Evolutionary conservation across 352 stramenopile species (phyloP), one percentile per base, ranked within the genome.

Genomic region (Poterioochromonas sp.): DNA sequence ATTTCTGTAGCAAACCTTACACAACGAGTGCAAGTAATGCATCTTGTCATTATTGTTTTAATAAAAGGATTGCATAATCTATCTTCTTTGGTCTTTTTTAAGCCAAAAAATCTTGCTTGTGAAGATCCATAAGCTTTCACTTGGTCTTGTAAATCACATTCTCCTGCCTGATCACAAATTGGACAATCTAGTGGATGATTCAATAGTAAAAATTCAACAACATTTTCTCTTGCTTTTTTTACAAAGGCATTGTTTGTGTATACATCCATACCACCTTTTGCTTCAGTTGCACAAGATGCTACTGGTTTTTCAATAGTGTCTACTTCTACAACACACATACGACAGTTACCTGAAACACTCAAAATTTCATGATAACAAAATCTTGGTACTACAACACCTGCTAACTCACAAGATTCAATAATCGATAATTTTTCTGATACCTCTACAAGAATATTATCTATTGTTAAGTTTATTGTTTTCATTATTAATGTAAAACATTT

Each of bases 121-220:
- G 80, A 80, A 79, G 78, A 71, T 53, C 83, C 82, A 84, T 81
- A 86, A 84, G 81, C 81, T 85, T 71, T 71, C 62, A 43, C 32
- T 71, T 88, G 83, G 76, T 88, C 83, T 83, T 88, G 85, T 37
- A 88, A 71, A 81, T 88, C 85, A 83, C 85, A 88, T 73, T 88
- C 85, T 69, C 85, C 85, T 49, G 83, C 84, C 83, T 88, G 84
- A 81, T 88, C 84, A 87, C 85, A 88, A 76, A 88, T 88, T n/a
- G 84, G 83, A 82, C 85, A 88, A 85, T 88, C 85, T 83, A 88
- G 81, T 79, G 85, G 84, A 74, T 87, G 84, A 77, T 87, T 85
- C 83, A 84, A 77, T 76, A 88, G 51, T 80, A 86, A 82, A 84
- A 87, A 87, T 85, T 88, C 83, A 34, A 88, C 80, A 80, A 88